Base-by-base conservation (phyloP, 495 filamentous ascomycete genomes). In the Annulohypoxylon nitens region DNA sequence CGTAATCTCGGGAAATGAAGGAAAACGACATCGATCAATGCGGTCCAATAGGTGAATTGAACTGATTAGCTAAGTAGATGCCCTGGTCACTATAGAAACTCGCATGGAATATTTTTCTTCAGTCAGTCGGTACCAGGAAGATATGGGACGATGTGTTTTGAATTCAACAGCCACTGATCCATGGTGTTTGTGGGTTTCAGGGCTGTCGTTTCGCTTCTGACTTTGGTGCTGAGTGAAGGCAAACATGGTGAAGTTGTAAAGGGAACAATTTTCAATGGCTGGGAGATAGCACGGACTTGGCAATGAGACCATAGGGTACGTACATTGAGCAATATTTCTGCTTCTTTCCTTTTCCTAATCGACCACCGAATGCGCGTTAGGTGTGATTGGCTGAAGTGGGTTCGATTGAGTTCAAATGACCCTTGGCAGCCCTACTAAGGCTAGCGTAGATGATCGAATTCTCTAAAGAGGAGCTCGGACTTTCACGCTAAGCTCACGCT, bases 1-100 rank as follows among this genome's bases (percentile, higher is more conserved):
- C 53, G 63, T 23, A 75, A 75, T 70, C 48, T 75, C 72, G 66
- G 72, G 59, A 67, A 64, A 75, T 64, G 51, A 70, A 58, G 50
- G 67, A 67, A 20, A 16, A 50, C 57, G 61, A 62, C 41, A 8
- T 70, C 33, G 66, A 69, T 74, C 18, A 62, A 69, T 58, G 61
- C 68, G 41, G 20, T 20, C 39, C 58, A 51, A 53, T 67, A 8
- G 33, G 36, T 20, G 10, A 4, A n/a, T 33, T 12, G 43, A 6
- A 26, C 36, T 51, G 16, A 53, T 23, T 53, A 41, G 33, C 47
- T 39, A 20, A 33, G n/a, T 55, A 37, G 7, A 4, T 57, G 39
- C 30, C 26, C 36, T 18, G 25, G 41, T 26, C 55, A 61, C 47
- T 34, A n/a, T 53, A 6, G 53, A 18, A 57, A n/a, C 51, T 34